These are phyloP conservation scores for Cyclotella cryptica DNA, from an alignment of 108 stramenopile genomes.

Conservation along the genomic window DNA sequence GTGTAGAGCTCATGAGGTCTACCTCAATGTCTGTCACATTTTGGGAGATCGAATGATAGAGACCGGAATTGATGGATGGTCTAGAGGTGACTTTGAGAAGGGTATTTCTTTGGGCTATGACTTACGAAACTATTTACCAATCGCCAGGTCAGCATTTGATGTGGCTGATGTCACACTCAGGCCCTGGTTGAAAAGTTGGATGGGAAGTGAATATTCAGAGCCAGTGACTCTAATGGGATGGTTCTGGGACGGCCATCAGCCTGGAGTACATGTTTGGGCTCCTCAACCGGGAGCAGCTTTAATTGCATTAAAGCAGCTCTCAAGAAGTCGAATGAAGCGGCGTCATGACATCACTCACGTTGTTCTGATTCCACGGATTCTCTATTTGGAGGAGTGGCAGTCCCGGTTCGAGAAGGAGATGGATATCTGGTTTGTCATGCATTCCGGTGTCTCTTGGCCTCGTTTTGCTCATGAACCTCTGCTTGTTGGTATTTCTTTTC, in stretches of 20 bases:
- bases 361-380: conserved; percentile 7
- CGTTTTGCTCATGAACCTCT: conserved; percentile 30
- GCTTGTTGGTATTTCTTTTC: conserved; percentile 33
- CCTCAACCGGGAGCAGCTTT: conserved; percentile 20
- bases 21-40: conserved; percentile 23
- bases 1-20: conserved; percentile 12
- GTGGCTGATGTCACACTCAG: not conserved
- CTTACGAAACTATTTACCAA: not conserved
- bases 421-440: conserved; percentile 12
- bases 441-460: conserved; percentile 24
- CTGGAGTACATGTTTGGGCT: conserved; percentile 23
- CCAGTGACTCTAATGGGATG: conserved; percentile 4
- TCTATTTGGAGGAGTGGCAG: conserved; percentile 10
- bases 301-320: not conserved
- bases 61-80: conserved; percentile 25
- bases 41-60: conserved; percentile 36
- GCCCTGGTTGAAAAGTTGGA: not conserved
- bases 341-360: conserved; percentile 1
- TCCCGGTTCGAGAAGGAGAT: conserved; percentile 2
- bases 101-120: conserved; percentile 24
- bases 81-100: conserved; percentile 18
- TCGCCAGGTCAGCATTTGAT: not conserved
- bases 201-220: conserved; percentile 3
- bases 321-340: not conserved
- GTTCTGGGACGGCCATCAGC: conserved; percentile 8